Base-by-base conservation (phyloP, 345 rosid species). In the Camelina laxa region DNA sequence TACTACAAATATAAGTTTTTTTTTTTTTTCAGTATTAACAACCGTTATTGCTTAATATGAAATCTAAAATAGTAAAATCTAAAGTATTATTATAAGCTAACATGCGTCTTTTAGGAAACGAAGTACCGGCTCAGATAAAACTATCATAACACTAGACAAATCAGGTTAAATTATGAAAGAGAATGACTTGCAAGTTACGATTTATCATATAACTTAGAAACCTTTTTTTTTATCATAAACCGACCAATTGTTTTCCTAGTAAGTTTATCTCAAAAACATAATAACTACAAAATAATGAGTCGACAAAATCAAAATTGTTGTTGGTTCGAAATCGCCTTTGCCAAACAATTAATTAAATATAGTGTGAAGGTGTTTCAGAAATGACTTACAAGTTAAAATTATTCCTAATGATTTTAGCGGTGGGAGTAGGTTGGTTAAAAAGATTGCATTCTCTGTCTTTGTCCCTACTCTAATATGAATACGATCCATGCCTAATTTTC, bases 141-240 rank as follows among this genome's bases (percentile, higher is more conserved):
- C 27, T 24, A 24, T 50, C 55, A n/a, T 67, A 59, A 60, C 61
- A 68, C 2, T 33, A 53, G 10, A 54, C 33, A 4, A 68, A 68
- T 44, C 33, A 69, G 30, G 69, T 31, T 5, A 70, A 19, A 45
- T 47, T 17, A 36, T 48, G 44, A 36, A 69, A 41, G 60, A 71
- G 72, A 20, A 77, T 77, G 73, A 71, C 80, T 77, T 77, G 57
- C 76, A 77, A 77, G 80, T 65, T 65, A 77, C 73, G 76, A 71
- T 71, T 49, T 31, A 77, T 77, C 56, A 77, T 77, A 41, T 77
- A 41, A 49, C 62, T 58, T 57, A 11, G 20, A 50, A 69, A 61
- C 39, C 42, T 27, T 47, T 76, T 47, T 76, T 49, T 57, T 76
- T 15, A 16, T 75, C 50, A 68, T 75, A 44, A 33, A 20, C 16